Conservation (phyloP, 768 basidiomycete genomes). For the Rossbeevera mucosa region DNA sequence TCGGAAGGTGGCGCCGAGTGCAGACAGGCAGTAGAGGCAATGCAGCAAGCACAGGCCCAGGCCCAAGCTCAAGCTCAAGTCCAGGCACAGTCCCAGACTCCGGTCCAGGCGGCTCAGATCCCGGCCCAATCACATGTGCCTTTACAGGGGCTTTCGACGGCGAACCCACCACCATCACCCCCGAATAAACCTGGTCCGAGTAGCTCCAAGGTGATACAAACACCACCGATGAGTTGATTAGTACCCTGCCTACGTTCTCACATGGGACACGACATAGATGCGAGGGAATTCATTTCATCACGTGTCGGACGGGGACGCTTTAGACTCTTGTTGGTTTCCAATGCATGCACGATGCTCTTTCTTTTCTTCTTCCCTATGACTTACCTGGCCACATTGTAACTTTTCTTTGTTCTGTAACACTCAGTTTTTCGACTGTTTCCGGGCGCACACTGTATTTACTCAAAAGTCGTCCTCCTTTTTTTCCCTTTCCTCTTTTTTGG, state of each 20-base stretch:
- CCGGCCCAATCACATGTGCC: constrained; percentile 20
- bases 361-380: background rate
- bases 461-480: constrained; percentile 2
- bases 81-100: constrained; percentile 20
- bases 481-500: constrained; percentile 14
- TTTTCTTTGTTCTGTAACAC: constrained; percentile 3
- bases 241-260: background rate
- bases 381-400: constrained; percentile 7
- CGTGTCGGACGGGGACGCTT: constrained; percentile 19
- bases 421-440: background rate
- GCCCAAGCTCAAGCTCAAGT: constrained; percentile 18
- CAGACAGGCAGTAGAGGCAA: constrained; percentile 40
- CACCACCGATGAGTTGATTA: constrained; percentile 18
- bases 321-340: constrained; percentile 14
- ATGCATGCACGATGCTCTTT: constrained; percentile 3
- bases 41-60: constrained; percentile 32
- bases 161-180: constrained; percentile 18
- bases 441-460: constrained; percentile 15
- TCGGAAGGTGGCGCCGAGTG: constrained; percentile 84
- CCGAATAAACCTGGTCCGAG: constrained; percentile 24
- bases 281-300: constrained; percentile 4
- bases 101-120: constrained; percentile 19
- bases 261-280: constrained; percentile 20
- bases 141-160: constrained; percentile 18
- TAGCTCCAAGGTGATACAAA: constrained; percentile 12